Evolutionary conservation across 2,329 filamentous ascomycete genomes (phyloP), one percentile per base, ranked within the genome.

Genomic region (Alternaria hordeiaustralica): DNA sequence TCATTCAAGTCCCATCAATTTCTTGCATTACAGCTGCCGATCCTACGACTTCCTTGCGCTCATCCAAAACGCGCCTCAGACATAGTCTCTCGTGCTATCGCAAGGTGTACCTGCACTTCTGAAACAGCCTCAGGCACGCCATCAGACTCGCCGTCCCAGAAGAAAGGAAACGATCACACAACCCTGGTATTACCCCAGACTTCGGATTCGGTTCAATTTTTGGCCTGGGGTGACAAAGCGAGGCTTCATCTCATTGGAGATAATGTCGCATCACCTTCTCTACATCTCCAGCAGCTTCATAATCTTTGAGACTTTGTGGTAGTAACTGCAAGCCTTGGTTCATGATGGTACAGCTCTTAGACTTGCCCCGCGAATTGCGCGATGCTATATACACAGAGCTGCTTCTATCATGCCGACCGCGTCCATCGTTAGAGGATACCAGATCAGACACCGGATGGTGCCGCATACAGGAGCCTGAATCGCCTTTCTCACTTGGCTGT

Each of bases 301-400:
- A 36, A 25, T 41, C 20, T 33, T 41, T 36, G 28, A 20, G 23
- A 23, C 13, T 25, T 30, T 41, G 30, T n/a, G 30, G 28, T 53
- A 36, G 41, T 25, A 43, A 20, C 11, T 20, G 45, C 6, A 51
- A 20, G 28, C 10, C 46, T 18, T 15, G 20, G 18, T 56, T 46
- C 43, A 41, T n/a, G 20, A 77, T 75, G 74, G 43, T 69, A n/a
- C 62, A 66, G 5, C 73, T 79, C 56, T 56, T 77, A 15, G 60
- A 63, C 25, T 65, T 79, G 8, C 77, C 77, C 10, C 68, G 76
- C 15, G 77, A 79, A 64, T 51, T 79, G 47, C 71, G 77, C 15
- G 77, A 79, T 44, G 69, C 75, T 64, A 74, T 79, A 41, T 79
- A 79, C 63, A 65, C 60, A 36, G 69, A 70, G 23, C 47, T 78